phyloP scores from a whole-genome alignment of 2,329 filamentous ascomycete genomes.

The Pseudocercospora macadamiae region DNA sequence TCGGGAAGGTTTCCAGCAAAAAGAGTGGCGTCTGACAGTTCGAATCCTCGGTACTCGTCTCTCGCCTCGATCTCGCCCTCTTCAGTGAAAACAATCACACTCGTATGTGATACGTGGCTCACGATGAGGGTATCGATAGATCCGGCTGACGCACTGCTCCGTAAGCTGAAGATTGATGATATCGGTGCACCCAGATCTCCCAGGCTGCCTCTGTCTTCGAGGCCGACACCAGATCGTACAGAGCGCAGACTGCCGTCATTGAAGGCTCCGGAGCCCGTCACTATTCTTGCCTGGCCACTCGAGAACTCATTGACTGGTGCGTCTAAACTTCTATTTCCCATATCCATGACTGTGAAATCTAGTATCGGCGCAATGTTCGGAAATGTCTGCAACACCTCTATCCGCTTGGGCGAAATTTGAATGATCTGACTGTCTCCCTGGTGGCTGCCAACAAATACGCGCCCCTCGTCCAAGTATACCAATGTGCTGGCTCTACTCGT shows the following conservation, averaged over 20 bases:
- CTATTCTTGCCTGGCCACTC: slow-evolving; percentile 89
- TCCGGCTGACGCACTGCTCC: slow-evolving; percentile 71
- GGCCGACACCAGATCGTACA: slow-evolving; percentile 88
- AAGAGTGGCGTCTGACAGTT: slow-evolving; percentile 72
- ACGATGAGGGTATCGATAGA: slow-evolving; percentile 73
- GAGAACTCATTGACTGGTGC: slow-evolving; percentile 86
- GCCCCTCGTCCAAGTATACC: slow-evolving; percentile 73
- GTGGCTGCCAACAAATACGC: slow-evolving; percentile 87
- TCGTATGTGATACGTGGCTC: slow-evolving; percentile 80
- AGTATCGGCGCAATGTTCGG: slow-evolving; percentile 87
- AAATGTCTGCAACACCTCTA: slow-evolving; percentile 73
- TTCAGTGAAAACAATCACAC: slow-evolving; percentile 74
- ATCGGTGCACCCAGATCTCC: slow-evolving; percentile 66
- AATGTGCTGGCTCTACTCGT: slow-evolving; percentile 78
- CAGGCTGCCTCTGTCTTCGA: slow-evolving; percentile 68
- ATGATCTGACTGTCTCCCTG: slow-evolving; percentile 90
- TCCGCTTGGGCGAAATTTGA: slow-evolving; percentile 58
- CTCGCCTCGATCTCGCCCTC: slow-evolving; percentile 85
- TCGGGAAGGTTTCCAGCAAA: slow-evolving; percentile 65
- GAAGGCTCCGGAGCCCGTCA: slow-evolving; percentile 89
- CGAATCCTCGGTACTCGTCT: slow-evolving; percentile 71
- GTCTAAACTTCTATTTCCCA: slow-evolving; percentile 81
- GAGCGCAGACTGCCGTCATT: slow-evolving; percentile 86
- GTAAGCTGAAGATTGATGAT: slow-evolving; percentile 55
- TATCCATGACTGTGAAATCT: slow-evolving; percentile 95